Base-by-base conservation (phyloP, 495 filamentous ascomycete genomes). In the Penicillium samsonianum region DNA sequence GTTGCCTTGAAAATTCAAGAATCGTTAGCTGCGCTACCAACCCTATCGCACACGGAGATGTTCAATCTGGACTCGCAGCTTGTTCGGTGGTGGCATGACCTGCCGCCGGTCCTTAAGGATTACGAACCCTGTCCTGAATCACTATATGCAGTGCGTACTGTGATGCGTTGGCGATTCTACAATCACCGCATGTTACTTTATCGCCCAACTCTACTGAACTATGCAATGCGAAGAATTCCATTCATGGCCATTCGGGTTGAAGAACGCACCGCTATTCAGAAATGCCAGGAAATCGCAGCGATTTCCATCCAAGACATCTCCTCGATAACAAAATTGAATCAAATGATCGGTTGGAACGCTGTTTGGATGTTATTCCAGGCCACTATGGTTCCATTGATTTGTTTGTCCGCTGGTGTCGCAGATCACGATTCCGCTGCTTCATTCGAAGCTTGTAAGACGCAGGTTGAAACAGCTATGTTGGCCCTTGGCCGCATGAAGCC, bases 311-410 rank as follows among this genome's bases (percentile, higher is more conserved):
- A 84, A 57, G 83, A 87, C 58, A 87, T 91, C 35, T 57, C 83
- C 16, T 70, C 69, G 42, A 84, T 84, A 57, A 81, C 41, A 77
- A 82, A 38, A 77, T 74, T 80, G 52, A 87, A 89, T 73, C 84
- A 88, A 66, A 85, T 90, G 72, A 76, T 79, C n/a, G 86, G 86
- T n/a, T 90, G 87, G 87, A 87, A 87, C 68, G 87, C 82, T 5
- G 85, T 88, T 10, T 91, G 88, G 88, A 83, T 88, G 63, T 71
- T 87, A 50, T 90, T 88, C 75, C 88, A 91, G 72, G 86, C 87
- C 0, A 80, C 80, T 53, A 88, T 90, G 85, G 84, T 90, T 35
- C 88, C 87, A 0, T 78, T 91, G 5, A 79, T 91, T 17, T 81
- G 73, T 35, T 75, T 90, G 44, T 89, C 51, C 67, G 83, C 50